A percentile compares a stretch with the other conserved stretches of the same genome.
phyloP scores from a whole-genome alignment of 768 basidiomycete genomes.

The Roridomyces roridus region DNA sequence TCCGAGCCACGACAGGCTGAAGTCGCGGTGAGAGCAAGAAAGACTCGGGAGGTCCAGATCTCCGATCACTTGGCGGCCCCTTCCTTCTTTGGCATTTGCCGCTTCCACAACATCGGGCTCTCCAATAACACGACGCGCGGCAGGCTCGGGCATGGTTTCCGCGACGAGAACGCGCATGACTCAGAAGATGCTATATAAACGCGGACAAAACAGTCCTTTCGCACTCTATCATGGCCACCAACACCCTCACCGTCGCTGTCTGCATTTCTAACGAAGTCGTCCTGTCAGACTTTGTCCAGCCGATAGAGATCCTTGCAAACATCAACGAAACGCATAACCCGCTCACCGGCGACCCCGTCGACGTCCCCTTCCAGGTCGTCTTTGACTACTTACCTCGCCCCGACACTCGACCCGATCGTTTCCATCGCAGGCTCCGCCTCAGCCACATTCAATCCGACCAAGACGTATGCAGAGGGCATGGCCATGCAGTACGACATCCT shows the following conservation, averaged over 20 bases:
- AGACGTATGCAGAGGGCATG: slow-evolving; percentile 28
- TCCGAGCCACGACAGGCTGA: too few relatives aligned
- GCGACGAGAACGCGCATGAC: too few relatives aligned
- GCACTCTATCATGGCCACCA: slow-evolving; percentile 6
- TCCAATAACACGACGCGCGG: too few relatives aligned
- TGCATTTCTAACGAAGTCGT: slow-evolving; percentile 24
- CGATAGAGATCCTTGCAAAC: slow-evolving; percentile 24
- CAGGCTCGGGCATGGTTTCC: too few relatives aligned
- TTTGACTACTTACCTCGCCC: slow-evolving; percentile 29
- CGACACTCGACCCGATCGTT: slow-evolving; percentile 25
- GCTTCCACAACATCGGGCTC: too few relatives aligned
- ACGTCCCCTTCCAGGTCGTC: slow-evolving; percentile 21
- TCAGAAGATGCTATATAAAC: too few relatives aligned
- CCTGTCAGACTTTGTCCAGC: slow-evolving; percentile 27
- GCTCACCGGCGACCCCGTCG: neutral
- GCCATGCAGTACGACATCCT: slow-evolving; percentile 32
- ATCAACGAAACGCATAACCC: slow-evolving; percentile 15
- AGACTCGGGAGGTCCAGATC: too few relatives aligned
- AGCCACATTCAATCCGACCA: slow-evolving; percentile 26
- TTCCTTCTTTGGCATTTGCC: too few relatives aligned
- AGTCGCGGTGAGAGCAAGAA: too few relatives aligned
- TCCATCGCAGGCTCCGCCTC: slow-evolving; percentile 8
- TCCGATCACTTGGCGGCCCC: too few relatives aligned
- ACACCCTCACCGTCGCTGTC: slow-evolving; percentile 25
- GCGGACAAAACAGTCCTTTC: too few relatives aligned